These are phyloP conservation scores for Chlorella sp. DNA, from an alignment of 139 green algal genomes.

Conservation along the genomic window DNA sequence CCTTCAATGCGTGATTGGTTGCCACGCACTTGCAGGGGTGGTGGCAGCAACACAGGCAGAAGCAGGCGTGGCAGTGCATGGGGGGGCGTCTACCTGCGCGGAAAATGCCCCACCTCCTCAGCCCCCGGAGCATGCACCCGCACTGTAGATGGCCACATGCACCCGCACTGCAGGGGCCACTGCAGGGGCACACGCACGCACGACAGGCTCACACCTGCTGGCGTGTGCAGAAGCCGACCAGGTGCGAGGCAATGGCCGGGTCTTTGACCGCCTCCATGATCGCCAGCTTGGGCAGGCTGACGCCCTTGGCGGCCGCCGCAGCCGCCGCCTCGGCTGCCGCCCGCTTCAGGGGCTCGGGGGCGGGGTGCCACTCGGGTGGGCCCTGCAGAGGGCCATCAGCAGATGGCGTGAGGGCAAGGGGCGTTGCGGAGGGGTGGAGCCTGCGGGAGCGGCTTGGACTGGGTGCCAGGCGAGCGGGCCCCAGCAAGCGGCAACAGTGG, in stretches of 20 bases:
- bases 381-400: constrained; percentile 49
- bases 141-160: too few species aligned
- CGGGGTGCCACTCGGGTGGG: constrained; percentile 92
- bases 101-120: too few species aligned
- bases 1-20: too few species aligned
- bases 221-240: constrained; percentile 83
- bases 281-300: constrained; percentile 73
- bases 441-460: too few species aligned
- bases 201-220: constrained; percentile 45
- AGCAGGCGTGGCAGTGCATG: neutral
- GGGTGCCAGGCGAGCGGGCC: too few species aligned
- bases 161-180: too few species aligned
- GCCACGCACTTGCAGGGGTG: constrained; percentile 52
- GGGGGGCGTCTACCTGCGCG: too few species aligned
- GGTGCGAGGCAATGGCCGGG: constrained; percentile 69
- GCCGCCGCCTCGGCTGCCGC: constrained; percentile 63
- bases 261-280: constrained; percentile 68
- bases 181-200: too few species aligned
- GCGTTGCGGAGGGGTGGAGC: neutral
- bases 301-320: constrained; percentile 47
- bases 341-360: constrained; percentile 72
- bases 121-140: neutral
- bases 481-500: too few species aligned
- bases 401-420: neutral
- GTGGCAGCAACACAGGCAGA: neutral